Base-by-base conservation (phyloP, 306 rosid species). In the Vicia villosa region DNA sequence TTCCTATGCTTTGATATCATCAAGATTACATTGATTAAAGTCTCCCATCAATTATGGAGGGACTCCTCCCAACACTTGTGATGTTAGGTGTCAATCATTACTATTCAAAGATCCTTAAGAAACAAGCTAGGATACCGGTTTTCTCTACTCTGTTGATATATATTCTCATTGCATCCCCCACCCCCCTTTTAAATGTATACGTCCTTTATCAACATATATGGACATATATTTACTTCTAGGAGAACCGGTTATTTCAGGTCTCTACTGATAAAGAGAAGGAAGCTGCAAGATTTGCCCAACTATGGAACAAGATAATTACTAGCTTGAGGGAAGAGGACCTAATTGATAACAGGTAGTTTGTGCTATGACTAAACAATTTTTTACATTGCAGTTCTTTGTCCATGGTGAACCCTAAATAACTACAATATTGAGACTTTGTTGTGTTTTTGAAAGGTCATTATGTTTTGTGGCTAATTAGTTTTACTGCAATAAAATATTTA, bases 281-380 rank as follows among this genome's bases (percentile, higher is more conserved):
- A 69, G 90, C 91, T 40, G 95, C 98, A 14, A 87, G 95, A 73
- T 94, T 94, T 87, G 86, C 97, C 30, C 97, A 94, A 80, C 81
- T 94, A 76, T 94, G 97, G 97, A 94, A 94, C 68, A 86, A 85
- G 70, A 94, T 90, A 69, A 83, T 94, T 51, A 85, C 72, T 79
- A 88, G 99, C 79, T 87, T 94, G 81, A 83, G 99, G 80, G 96
- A 91, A 54, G 98, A 94, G 81, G 98, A 94, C 80, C 86, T 94
- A 17, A 94, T 90, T 76, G 81, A 75, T 77, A 78, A 90, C 80
- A 84, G 97, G 98, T 90, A 76, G 79, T 63, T 90, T 72, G 77
- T 65, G 50, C 59, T 34, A 13, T 63, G 34, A 61, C 63, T 56
- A 62, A 21, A 43, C 47, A 26, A 55, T 40, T 68, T 62, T 28